Conservation (phyloP, 257 asterid species). For the Plectranthus barbatus region DNA sequence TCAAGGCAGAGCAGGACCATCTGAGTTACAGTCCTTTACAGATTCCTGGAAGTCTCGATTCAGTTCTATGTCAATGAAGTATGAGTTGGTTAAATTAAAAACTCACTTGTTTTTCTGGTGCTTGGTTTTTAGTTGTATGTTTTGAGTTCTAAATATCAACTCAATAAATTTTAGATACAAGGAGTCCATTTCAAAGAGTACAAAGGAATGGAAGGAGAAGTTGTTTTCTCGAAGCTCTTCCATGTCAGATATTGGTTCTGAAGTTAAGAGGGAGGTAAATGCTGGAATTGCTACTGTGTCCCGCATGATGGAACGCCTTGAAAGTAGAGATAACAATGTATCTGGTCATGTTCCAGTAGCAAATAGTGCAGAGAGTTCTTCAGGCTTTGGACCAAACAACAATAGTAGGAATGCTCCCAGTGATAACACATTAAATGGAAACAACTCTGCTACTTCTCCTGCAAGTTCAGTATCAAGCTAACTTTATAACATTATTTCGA, state of each 20-base stretch:
- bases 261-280: constrained; percentile 66
- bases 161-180: constrained; percentile 47
- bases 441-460: constrained; percentile 37
- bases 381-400: constrained; percentile 33
- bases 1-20: constrained; percentile 77
- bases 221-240: constrained; percentile 73
- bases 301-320: constrained; percentile 88
- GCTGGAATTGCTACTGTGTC: constrained; percentile 81
- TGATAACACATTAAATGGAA: constrained; percentile 23
- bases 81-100: constrained; percentile 14
- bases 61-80: constrained; percentile 73
- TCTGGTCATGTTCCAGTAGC: constrained; percentile 13
- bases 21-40: constrained; percentile 61
- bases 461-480: constrained; percentile 37
- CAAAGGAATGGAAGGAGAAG: constrained; percentile 87
- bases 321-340: constrained; percentile 43
- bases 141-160: constrained; percentile 3
- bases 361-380: constrained; percentile 25
- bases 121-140: neutral
- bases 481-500: constrained; percentile 13
- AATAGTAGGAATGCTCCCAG: constrained; percentile 19
- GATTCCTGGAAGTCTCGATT: constrained; percentile 78
- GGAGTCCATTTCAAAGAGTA: constrained; percentile 75
- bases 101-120: neutral
- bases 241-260: constrained; percentile 71